phyloP scores from a whole-genome alignment of 164 flowering plant species.

The Chimonanthus praecox region DNA sequence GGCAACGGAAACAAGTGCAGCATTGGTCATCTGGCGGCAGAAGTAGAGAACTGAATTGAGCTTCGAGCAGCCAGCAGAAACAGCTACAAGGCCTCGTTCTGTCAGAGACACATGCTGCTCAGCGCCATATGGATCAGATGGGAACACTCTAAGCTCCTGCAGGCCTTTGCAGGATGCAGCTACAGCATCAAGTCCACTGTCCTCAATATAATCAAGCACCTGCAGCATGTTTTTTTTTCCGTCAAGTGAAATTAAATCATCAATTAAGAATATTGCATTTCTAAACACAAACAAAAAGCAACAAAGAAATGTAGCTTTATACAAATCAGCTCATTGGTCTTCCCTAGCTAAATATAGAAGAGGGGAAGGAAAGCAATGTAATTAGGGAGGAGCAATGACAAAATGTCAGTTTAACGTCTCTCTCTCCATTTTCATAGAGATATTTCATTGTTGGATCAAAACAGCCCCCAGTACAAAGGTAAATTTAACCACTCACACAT shows the following conservation, averaged over 20 bases:
- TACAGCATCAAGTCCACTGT: slow-evolving; percentile 60
- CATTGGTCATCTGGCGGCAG: slow-evolving; percentile 89
- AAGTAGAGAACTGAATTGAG: slow-evolving; percentile 84
- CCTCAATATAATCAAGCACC: slow-evolving; percentile 84
- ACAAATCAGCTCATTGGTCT: too few relatives aligned
- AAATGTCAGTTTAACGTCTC: too few relatives aligned
- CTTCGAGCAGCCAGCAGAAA: slow-evolving; percentile 74
- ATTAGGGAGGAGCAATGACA: too few relatives aligned
- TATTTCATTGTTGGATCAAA: too few relatives aligned
- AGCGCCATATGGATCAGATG: slow-evolving; percentile 59
- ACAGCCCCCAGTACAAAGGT: too few relatives aligned
- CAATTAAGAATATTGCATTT: not conserved
- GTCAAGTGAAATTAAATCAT: not conserved
- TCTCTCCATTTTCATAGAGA: too few relatives aligned
- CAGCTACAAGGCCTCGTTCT: slow-evolving; percentile 70
- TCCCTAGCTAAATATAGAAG: too few relatives aligned
- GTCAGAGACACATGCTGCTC: slow-evolving; percentile 59
- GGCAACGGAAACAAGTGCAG: slow-evolving; percentile 64
- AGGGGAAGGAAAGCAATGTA: too few relatives aligned
- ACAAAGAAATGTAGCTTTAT: too few relatives aligned
- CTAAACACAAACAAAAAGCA: too few relatives aligned
- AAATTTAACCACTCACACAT: too few relatives aligned
- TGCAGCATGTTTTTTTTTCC: slow-evolving; percentile 24
- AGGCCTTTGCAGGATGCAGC: slow-evolving; percentile 64
- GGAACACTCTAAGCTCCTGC: slow-evolving; percentile 72